A percentile compares a stretch with the other conserved stretches of the same genome.
phyloP scores from a whole-genome alignment of 495 filamentous ascomycete species.

The Letharia lupina region DNA sequence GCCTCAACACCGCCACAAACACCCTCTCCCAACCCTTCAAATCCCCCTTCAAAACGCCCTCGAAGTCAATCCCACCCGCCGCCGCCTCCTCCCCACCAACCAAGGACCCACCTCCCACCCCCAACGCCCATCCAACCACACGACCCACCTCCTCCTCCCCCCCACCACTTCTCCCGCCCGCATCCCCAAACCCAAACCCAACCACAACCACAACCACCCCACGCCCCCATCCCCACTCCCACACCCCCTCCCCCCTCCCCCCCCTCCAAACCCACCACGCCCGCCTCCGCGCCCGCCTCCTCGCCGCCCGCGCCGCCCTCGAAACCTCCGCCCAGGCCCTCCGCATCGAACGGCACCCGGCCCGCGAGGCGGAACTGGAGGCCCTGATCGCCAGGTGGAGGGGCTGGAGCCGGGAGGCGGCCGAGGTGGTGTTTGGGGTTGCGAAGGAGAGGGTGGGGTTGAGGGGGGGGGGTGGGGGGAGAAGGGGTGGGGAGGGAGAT shows the following conservation, averaged over 20 bases:
- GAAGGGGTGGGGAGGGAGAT: constrained; percentile 30
- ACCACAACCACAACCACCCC: constrained; percentile 13
- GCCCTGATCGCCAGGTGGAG: constrained; percentile 43
- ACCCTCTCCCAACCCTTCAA: constrained; percentile 59
- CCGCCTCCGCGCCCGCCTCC: constrained; percentile 31
- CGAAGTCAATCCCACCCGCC: constrained; percentile 15
- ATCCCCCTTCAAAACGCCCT: constrained; percentile 46
- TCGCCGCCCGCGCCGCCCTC: constrained; percentile 33
- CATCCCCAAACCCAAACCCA: not conserved
- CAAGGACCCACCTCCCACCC: not conserved
- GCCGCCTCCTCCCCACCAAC: not conserved
- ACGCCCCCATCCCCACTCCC: not conserved
- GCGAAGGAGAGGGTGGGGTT: constrained; percentile 36
- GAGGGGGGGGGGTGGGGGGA: constrained; percentile 49
- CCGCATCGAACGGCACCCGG: constrained; percentile 36
- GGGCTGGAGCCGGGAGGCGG: constrained; percentile 39
- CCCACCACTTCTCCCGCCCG: not conserved
- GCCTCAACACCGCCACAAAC: constrained; percentile 40
- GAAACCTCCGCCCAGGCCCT: constrained; percentile 45
- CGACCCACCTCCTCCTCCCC: constrained; percentile 21
- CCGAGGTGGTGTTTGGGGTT: constrained; percentile 41
- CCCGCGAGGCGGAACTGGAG: constrained; percentile 41
- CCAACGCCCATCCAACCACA: not conserved
- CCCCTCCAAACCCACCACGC: constrained; percentile 33
- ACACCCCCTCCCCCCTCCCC: constrained; percentile 23